Conservation (phyloP, 2,329 filamentous ascomycete genomes). For the Scytalidium sp. region DNA sequence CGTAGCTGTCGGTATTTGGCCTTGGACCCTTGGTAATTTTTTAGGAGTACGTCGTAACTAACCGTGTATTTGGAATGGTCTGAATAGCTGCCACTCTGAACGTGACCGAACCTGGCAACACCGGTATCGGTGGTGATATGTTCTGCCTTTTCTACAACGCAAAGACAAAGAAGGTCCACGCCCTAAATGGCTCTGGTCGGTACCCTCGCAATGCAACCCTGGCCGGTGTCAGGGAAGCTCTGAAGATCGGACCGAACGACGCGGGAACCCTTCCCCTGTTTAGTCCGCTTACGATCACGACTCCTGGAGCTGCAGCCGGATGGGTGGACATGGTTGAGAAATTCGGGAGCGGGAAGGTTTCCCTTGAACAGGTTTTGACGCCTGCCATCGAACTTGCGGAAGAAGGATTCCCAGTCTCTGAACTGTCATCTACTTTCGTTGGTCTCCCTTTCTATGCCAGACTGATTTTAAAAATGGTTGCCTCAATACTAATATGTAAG, state of each 20-base stretch:
- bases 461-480: neutral
- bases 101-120: slow-evolving; percentile 88
- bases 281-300: slow-evolving; percentile 79
- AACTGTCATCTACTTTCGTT: slow-evolving; percentile 47
- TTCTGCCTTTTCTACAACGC: slow-evolving; percentile 93
- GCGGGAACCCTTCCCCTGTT: slow-evolving; percentile 69
- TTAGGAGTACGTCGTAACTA: slow-evolving; percentile 5
- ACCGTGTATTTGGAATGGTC: too few relatives aligned
- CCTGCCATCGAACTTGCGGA: slow-evolving; percentile 87
- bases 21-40: neutral
- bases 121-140: slow-evolving; percentile 95
- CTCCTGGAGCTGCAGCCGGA: slow-evolving; percentile 86
- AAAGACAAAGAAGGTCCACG: slow-evolving; percentile 74
- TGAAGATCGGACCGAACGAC: slow-evolving; percentile 68
- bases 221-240: slow-evolving; percentile 63
- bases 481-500: too few relatives aligned
- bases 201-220: too few relatives aligned
- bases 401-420: slow-evolving; percentile 84
- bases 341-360: slow-evolving; percentile 85
- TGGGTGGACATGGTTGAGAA: slow-evolving; percentile 88
- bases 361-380: slow-evolving; percentile 70
- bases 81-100: slow-evolving; percentile 83
- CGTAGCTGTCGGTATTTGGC: slow-evolving; percentile 73
- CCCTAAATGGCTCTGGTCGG: slow-evolving; percentile 94
- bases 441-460: neutral